Evolutionary conservation across 179 eudicot genomes (phyloP).

Genomic region (Monotropa hypopitys): DNA sequence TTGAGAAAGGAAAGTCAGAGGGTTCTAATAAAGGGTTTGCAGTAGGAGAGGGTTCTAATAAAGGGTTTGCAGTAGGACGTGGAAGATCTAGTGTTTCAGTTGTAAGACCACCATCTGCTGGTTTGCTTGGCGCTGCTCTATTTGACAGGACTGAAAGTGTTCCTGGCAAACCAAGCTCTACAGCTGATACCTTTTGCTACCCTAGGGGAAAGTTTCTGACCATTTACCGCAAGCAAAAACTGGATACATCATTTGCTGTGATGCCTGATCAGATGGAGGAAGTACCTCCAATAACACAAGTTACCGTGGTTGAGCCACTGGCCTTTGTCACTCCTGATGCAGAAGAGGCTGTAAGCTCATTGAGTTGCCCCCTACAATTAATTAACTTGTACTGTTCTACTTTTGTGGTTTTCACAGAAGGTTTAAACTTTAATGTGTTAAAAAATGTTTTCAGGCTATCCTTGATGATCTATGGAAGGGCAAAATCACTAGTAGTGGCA

Average conservation of each 20-base stretch:
- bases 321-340: slow-evolving; percentile 70
- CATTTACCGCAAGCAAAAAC: slow-evolving; percentile 63
- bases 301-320: slow-evolving; percentile 46
- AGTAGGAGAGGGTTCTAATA: slow-evolving; percentile 58
- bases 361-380: background rate
- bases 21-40: slow-evolving; percentile 60
- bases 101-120: slow-evolving; percentile 34
- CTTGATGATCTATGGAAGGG: slow-evolving; percentile 76
- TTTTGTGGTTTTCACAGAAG: slow-evolving; percentile 9
- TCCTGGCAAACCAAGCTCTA: slow-evolving; percentile 42
- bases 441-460: slow-evolving; percentile 32
- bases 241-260: slow-evolving; percentile 25
- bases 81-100: slow-evolving; percentile 55
- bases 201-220: slow-evolving; percentile 91
- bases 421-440: background rate
- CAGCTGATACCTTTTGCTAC: slow-evolving; percentile 38
- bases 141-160: slow-evolving; percentile 29
- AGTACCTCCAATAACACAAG: slow-evolving; percentile 43
- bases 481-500: slow-evolving; percentile 55
- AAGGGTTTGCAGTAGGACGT: slow-evolving; percentile 76
- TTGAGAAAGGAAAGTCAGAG: slow-evolving; percentile 60
- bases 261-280: slow-evolving; percentile 48
- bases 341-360: slow-evolving; percentile 61
- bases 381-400: background rate
- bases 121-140: slow-evolving; percentile 31